Percentiles rank a stretch among this genome's conserved stretches.
Evolutionary conservation across 139 green algal genomes (phyloP).

Genomic region (Diplosphaera chodatii): DNA sequence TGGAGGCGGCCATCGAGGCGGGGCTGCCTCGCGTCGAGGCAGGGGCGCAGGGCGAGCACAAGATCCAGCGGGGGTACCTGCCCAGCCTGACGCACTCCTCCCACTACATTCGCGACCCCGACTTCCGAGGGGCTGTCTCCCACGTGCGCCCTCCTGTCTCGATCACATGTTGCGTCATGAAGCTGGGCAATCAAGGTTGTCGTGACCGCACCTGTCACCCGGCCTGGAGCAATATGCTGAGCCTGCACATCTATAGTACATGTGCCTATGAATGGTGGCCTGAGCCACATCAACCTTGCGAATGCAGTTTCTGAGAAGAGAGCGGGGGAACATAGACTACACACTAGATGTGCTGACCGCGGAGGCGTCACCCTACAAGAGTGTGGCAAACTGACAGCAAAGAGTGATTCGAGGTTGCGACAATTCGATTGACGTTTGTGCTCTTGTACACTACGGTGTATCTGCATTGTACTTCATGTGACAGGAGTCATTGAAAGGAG

Average conservation of each 20-base stretch:
- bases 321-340: conserved; percentile 53
- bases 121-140: conserved; percentile 25
- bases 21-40: conserved; percentile 77
- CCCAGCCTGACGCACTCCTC: conserved; percentile 67
- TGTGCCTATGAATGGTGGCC: no score
- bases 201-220: background rate
- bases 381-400: background rate
- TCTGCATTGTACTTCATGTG: no score
- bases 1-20: conserved; percentile 67
- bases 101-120: conserved; percentile 71
- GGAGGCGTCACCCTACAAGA: conserved; percentile 52
- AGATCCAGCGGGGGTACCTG: conserved; percentile 86
- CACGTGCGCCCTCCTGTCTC: background rate
- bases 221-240: background rate
- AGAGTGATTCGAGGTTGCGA: no score
- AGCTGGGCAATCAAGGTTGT: background rate
- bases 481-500: no score
- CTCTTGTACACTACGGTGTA: no score
- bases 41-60: conserved; percentile 90
- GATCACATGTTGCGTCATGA: background rate
- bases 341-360: conserved; percentile 34
- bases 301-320: conserved; percentile 25
- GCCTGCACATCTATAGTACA: no score
- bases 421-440: background rate
- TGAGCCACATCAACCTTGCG: no score